Evolutionary conservation across 495 filamentous ascomycete genomes (phyloP), one percentile per base, ranked within the genome.

Genomic region (Aspergillus diversus): DNA sequence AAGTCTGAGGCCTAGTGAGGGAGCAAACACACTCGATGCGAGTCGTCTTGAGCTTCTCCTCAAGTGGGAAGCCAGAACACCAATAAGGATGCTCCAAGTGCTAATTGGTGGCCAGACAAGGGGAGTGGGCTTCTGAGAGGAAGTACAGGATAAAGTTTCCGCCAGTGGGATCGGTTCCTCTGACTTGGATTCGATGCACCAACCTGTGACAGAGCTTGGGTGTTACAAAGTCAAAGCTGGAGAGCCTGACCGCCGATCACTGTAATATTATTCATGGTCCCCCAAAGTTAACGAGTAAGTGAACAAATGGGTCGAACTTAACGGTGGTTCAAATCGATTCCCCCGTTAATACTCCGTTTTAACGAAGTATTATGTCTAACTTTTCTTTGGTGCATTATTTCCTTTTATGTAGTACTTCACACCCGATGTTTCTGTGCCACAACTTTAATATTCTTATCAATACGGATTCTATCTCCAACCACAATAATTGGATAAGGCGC

Each of bases 111-210:
- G 33, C 27, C 27, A 33, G 3, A 54, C 49, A 12, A 16, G 50
- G 33, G 64, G 49, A 55, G 52, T 51, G 17, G 43, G 51, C 5
- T 35, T 57, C 27, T 55, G 33, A 48, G 43, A 34, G 42, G 7
- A 47, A 55, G 7, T 32, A 33, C n/a, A n/a, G 11, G 21, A 50
- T 21, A 31, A 50, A 9, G 47, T 50, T 60, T 33, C 60, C 60
- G 17, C 66, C 63, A 68, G 63, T 71, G 59, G 66, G 62, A 68
- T 58, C 15, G 16, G 57, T 56, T 48, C 66, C 64, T 58, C 34
- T 13, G 31, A 37, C 42, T 48, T 50, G 17, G 21, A 7, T 33
- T 33, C 15, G 11, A 48, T 49, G 17, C 16, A 60, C 43, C 46
- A 59, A 34, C 33, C 48, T 54, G 8, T 59, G 56, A 47, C 55